phyloP scores from a whole-genome alignment of 1,139 yeast species.

The Citeromyces hawaiiensis region DNA sequence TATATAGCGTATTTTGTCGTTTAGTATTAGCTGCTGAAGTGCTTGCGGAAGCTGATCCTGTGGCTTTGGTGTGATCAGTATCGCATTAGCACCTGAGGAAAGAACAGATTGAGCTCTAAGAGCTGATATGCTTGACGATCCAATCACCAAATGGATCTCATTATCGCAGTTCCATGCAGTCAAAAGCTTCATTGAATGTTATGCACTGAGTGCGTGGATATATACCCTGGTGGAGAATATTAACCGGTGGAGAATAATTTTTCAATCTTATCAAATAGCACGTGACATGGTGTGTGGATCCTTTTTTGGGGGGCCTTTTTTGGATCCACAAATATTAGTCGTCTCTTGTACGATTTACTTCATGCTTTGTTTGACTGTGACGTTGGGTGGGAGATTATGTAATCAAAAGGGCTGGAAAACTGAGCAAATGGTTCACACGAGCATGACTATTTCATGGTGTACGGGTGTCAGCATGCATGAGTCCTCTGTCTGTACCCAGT shows the following conservation, averaged over 20 bases:
- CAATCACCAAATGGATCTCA: constrained; percentile 52
- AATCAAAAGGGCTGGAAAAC: too few species aligned
- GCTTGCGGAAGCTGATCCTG: constrained; percentile 14
- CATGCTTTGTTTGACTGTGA: too few species aligned
- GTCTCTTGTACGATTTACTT: too few species aligned
- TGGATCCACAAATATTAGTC: too few species aligned
- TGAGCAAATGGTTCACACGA: too few species aligned
- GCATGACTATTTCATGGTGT: too few species aligned
- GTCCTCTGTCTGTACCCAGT: too few species aligned
- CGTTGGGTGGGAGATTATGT: too few species aligned
- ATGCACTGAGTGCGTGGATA: neutral
- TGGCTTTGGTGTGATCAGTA: constrained; percentile 24
- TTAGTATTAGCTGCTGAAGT: constrained; percentile 13
- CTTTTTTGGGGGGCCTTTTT: too few species aligned
- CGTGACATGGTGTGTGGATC: neutral
- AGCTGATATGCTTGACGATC: constrained; percentile 37
- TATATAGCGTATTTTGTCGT: constrained; percentile 19
- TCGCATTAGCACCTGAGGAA: constrained; percentile 45
- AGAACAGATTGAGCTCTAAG: constrained; percentile 35
- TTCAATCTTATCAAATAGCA: constrained; percentile 2
- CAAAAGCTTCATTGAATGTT: constrained; percentile 16
- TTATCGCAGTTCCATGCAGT: constrained; percentile 35
- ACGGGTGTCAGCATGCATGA: too few species aligned
- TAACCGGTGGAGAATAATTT: neutral
- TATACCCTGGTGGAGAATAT: neutral